These are phyloP conservation scores for Echites panduratus DNA, from an alignment of 257 asterid genomes.

Conservation along the genomic window DNA sequence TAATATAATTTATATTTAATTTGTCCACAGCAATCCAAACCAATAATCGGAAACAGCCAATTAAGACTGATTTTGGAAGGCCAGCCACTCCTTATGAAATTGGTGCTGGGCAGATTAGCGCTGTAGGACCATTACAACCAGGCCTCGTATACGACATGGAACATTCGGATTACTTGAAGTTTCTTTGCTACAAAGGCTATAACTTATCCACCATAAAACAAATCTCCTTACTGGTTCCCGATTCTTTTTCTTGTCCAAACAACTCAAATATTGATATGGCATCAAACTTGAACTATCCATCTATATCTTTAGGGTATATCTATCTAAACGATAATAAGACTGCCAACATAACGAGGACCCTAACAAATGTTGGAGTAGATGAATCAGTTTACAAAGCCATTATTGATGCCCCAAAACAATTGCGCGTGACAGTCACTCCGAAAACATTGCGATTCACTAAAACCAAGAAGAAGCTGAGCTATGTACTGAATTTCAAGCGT, in stretches of 20 bases:
- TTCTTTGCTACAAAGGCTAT: slow-evolving; percentile 59
- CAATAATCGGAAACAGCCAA: slow-evolving; percentile 41
- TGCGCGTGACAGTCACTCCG: slow-evolving; percentile 47
- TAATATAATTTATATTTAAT: too few species aligned
- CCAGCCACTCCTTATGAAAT: slow-evolving; percentile 53
- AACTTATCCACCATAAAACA: slow-evolving; percentile 30
- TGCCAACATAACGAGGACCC: slow-evolving; percentile 43
- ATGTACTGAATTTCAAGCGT: slow-evolving; percentile 38
- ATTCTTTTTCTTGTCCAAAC: slow-evolving; percentile 51
- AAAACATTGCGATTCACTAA: slow-evolving; percentile 41
- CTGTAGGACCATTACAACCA: slow-evolving; percentile 47
- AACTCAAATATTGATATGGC: slow-evolving; percentile 30
- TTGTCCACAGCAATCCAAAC: slow-evolving; percentile 57
- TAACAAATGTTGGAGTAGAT: slow-evolving; percentile 54
- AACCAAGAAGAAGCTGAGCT: slow-evolving; percentile 28
- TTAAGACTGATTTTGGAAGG: slow-evolving; percentile 40
- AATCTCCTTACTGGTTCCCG: slow-evolving; percentile 38
- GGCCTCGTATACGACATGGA: slow-evolving; percentile 74
- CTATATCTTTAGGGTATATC: slow-evolving; percentile 39
- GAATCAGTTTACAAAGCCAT: slow-evolving; percentile 40
- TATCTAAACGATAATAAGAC: slow-evolving; percentile 8
- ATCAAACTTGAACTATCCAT: slow-evolving; percentile 78
- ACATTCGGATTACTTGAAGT: slow-evolving; percentile 38
- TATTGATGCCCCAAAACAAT: slow-evolving; percentile 28
- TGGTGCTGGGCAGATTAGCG: slow-evolving; percentile 68